Percentiles rank a stretch among this genome's conserved stretches.
Evolutionary conservation across 2,329 filamentous ascomycete genomes (phyloP).

Genomic region (Epichloe elymi): DNA sequence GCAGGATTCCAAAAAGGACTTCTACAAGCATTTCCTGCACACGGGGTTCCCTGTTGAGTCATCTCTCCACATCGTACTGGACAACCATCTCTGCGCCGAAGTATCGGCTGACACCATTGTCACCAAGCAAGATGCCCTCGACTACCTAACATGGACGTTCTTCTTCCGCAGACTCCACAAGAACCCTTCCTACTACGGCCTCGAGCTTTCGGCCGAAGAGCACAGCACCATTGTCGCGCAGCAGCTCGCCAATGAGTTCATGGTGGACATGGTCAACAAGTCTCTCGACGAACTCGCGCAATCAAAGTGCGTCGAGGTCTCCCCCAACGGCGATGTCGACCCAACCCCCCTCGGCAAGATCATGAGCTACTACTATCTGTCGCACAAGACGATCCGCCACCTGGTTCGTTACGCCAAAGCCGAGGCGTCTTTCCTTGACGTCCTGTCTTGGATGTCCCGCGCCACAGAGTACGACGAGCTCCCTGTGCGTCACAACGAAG

Average conservation of each 20-base stretch:
- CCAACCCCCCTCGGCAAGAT: slow-evolving; percentile 90
- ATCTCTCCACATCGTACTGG: slow-evolving; percentile 86
- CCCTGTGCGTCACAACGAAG: slow-evolving; percentile 94
- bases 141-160: slow-evolving; percentile 98
- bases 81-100: slow-evolving; percentile 93
- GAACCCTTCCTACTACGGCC: slow-evolving; percentile 94
- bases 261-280: slow-evolving; percentile 82
- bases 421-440: slow-evolving; percentile 66
- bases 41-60: slow-evolving; percentile 97
- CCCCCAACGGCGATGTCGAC: slow-evolving; percentile 79
- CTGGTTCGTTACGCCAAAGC: slow-evolving; percentile 65
- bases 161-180: slow-evolving; percentile 97
- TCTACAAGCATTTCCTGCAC: slow-evolving; percentile 98
- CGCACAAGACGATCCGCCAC: slow-evolving; percentile 85
- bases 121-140: slow-evolving; percentile 91
- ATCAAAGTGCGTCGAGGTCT: slow-evolving; percentile 72
- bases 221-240: slow-evolving; percentile 81
- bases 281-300: slow-evolving; percentile 71
- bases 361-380: slow-evolving; percentile 98
- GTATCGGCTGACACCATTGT: slow-evolving; percentile 84
- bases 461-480: slow-evolving; percentile 96
- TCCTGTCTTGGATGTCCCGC: slow-evolving; percentile 80
- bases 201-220: slow-evolving; percentile 85
- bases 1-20: slow-evolving; percentile 93
- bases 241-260: slow-evolving; percentile 80